Evolutionary conservation across 1,284 basidiomycete genomes (phyloP).

Genomic region (Xerocomus amazonicus): DNA sequence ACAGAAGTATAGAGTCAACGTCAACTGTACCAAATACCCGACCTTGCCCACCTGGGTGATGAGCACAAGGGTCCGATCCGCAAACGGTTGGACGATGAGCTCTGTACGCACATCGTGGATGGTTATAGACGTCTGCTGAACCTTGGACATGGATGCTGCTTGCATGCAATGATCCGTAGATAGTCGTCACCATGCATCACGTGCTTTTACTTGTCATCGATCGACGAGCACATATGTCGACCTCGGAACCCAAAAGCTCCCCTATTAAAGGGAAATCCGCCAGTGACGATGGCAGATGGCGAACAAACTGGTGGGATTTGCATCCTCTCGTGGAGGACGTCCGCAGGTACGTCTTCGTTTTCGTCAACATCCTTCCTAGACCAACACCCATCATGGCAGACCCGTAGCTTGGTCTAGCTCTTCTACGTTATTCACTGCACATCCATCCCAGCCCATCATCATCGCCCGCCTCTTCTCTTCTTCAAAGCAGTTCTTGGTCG

Average conservation of each 20-base stretch:
- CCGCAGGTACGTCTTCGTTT: constrained; percentile 40
- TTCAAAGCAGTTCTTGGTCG: constrained; percentile 57
- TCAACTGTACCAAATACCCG: constrained; percentile 63
- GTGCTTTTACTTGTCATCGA: no score
- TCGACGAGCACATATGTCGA: constrained; percentile 17
- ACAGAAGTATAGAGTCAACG: no score
- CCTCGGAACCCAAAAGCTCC: constrained; percentile 33
- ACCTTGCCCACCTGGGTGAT: constrained; percentile 88
- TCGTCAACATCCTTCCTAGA: background rate
- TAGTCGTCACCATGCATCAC: background rate
- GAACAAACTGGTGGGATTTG: constrained; percentile 71
- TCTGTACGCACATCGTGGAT: constrained; percentile 66
- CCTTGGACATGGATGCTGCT: constrained; percentile 17
- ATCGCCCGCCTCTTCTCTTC: constrained; percentile 67
- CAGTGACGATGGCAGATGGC: constrained; percentile 50
- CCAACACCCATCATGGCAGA: constrained; percentile 35
- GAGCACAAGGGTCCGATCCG: constrained; percentile 76
- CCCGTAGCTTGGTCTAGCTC: constrained; percentile 67
- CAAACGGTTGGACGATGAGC: constrained; percentile 71
- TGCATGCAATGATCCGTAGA: no score
- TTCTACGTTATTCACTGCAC: constrained; percentile 64
- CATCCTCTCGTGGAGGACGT: constrained; percentile 55
- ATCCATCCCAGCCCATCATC: constrained; percentile 55
- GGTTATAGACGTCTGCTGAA: constrained; percentile 39
- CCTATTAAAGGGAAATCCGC: constrained; percentile 54